These are phyloP conservation scores for Puccinia coronata DNA, from an alignment of 1,284 basidiomycete genomes.

Conservation along the genomic window DNA sequence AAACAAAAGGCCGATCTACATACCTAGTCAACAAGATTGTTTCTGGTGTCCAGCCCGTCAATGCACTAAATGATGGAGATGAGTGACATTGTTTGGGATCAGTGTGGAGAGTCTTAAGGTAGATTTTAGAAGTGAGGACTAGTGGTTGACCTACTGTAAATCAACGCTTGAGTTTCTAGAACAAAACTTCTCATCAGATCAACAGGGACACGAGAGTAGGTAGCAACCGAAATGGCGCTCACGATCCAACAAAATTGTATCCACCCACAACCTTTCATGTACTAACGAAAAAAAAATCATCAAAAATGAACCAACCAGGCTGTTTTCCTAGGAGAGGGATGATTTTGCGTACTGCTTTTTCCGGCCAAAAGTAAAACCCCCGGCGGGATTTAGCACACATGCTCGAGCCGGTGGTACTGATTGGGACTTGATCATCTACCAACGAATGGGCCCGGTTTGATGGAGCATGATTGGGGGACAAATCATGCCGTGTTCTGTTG, in stretches of 20 bases:
- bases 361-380: constrained; percentile 36
- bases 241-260: constrained; percentile 49
- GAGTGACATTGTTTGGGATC: not conserved
- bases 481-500: not conserved
- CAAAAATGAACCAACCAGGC: not conserved
- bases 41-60: constrained; percentile 49
- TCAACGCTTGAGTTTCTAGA: constrained; percentile 47
- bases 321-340: too few relatives aligned
- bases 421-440: constrained; percentile 43
- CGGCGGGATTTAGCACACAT: constrained; percentile 43
- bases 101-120: not conserved
- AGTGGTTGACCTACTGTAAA: constrained; percentile 28
- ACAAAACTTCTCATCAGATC: not conserved
- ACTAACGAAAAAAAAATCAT: constrained; percentile 12
- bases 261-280: constrained; percentile 48
- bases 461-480: not conserved
- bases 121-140: not conserved
- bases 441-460: constrained; percentile 2
- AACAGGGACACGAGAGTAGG: not conserved
- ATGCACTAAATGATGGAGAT: constrained; percentile 32
- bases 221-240: not conserved
- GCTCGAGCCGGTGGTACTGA: not conserved
- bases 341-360: constrained; percentile 40
- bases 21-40: constrained; percentile 35
- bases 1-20: not conserved